Evolutionary conservation across 768 basidiomycete species (phyloP).

Genomic region (Lactarius quietus): DNA sequence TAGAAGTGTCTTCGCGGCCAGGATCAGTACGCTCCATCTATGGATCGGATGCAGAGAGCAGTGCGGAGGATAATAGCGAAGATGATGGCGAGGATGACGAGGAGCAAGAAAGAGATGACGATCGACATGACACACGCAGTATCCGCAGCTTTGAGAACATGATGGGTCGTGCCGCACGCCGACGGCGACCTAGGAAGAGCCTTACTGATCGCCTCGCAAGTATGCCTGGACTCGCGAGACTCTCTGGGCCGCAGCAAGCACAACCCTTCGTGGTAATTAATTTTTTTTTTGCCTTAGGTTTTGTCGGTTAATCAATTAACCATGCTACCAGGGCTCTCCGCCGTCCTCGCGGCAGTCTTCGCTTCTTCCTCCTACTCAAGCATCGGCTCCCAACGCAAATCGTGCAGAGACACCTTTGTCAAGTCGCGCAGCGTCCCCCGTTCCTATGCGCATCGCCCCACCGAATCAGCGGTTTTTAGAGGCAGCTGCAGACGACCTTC

Average conservation of each 20-base stretch:
- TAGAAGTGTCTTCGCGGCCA: slow-evolving; percentile 53
- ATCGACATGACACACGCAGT: slow-evolving; percentile 59
- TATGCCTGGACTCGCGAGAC: slow-evolving; percentile 56
- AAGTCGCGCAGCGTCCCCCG: slow-evolving; percentile 40
- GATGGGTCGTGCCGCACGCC: slow-evolving; percentile 45
- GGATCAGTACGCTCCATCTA: slow-evolving; percentile 41
- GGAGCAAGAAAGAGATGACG: slow-evolving; percentile 37
- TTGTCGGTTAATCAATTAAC: slow-evolving; percentile 1
- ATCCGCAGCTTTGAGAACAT: slow-evolving; percentile 86
- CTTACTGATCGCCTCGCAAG: slow-evolving; percentile 79
- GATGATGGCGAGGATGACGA: slow-evolving; percentile 41
- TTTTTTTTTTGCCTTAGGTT: background rate
- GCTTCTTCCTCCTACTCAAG: slow-evolving; percentile 33
- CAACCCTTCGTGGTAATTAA: slow-evolving; percentile 22
- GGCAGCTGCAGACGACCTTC: slow-evolving; percentile 71
- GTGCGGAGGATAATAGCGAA: slow-evolving; percentile 35
- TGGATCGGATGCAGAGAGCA: slow-evolving; percentile 33
- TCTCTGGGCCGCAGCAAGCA: slow-evolving; percentile 30
- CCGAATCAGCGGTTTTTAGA: slow-evolving; percentile 71
- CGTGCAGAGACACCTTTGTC: slow-evolving; percentile 39
- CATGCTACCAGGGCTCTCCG: slow-evolving; percentile 33
- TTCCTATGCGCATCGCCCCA: slow-evolving; percentile 47
- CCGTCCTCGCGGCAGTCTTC: slow-evolving; percentile 42
- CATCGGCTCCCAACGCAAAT: slow-evolving; percentile 31
- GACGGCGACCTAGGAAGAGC: slow-evolving; percentile 50